Base-by-base conservation (phyloP, 345 rosid species). In the Iberis pinnata region DNA sequence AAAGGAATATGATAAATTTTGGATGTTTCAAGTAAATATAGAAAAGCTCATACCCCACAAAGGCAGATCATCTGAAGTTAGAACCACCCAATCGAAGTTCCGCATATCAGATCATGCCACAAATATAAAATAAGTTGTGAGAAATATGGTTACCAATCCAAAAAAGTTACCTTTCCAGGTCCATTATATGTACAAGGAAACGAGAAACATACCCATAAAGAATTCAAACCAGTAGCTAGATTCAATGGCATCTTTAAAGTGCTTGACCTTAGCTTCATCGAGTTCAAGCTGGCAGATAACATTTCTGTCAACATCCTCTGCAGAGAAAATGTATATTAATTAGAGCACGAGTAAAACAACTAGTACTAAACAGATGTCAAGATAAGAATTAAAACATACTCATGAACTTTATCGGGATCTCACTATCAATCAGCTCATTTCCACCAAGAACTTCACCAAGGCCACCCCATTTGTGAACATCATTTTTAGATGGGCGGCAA, bases 391-490 rank as follows among this genome's bases (percentile, higher is more conserved):
- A n/a, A 46, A 31, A 73, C 89, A 14, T 79, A 93, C 99, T 86
- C 80, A 12, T 67, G 74, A 81, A 93, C 69, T 88, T 93, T 18
- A 93, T 76, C 37, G 80, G 78, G 41, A 88, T 74, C 69, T 78
- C 77, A 72, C 99, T 88, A 70, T 88, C 99, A 56, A 93, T 88
- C 60, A 93, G 97, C 67, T 93, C 99, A 70, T 93, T 93, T 61
- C 99, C 99, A 73, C 99, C 99, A 10, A 93, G 82, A 69, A 88
- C 99, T 76, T 93, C 99, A 59, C 97, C 99, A 67, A 93, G 97
- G 41, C 97, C 99, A 72, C 95, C 99, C 99, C 97, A 93, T 71
- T 93, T 93, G 76, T 93, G 99, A 49, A 80, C 78, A 37, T 78
- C 64, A 68, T 72, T 74, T 15, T 20, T 73, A 67, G 88, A 56